Percentiles rank a stretch among this genome's conserved stretches.
Conservation (phyloP, 306 rosid genomes). For the Fagus sylvatica region DNA sequence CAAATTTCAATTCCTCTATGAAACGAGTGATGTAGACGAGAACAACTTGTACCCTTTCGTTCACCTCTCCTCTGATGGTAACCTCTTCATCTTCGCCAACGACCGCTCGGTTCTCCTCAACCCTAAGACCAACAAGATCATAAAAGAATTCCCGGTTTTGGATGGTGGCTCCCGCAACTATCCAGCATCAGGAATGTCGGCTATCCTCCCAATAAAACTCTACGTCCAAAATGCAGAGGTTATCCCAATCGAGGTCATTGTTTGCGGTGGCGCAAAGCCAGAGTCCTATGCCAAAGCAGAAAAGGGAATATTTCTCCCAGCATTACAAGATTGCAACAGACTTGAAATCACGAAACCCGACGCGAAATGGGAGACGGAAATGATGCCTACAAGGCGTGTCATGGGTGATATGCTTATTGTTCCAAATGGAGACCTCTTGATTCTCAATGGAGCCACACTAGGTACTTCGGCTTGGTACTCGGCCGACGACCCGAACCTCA, state of each 20-base stretch:
- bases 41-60: constrained; percentile 91
- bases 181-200: constrained; percentile 83
- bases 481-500: constrained; percentile 65
- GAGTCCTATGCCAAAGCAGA: constrained; percentile 47
- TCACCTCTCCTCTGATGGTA: constrained; percentile 63
- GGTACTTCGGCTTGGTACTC: constrained; percentile 83
- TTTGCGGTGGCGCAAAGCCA: constrained; percentile 72
- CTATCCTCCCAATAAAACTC: constrained; percentile 64
- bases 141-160: constrained; percentile 53
- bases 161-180: constrained; percentile 77
- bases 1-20: constrained; percentile 55
- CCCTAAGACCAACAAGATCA: constrained; percentile 37
- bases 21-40: constrained; percentile 79
- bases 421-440: constrained; percentile 67
- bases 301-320: constrained; percentile 31
- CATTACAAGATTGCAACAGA: constrained; percentile 60
- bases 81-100: constrained; percentile 74
- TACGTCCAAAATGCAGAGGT: background rate
- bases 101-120: constrained; percentile 67
- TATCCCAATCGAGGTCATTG: constrained; percentile 51
- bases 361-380: constrained; percentile 52
- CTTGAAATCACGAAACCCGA: constrained; percentile 46
- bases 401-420: constrained; percentile 76
- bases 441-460: constrained; percentile 67
- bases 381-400: constrained; percentile 68